Evolutionary conservation across 116 monocot species (phyloP).

Genomic region (Posidonia oceanica): DNA sequence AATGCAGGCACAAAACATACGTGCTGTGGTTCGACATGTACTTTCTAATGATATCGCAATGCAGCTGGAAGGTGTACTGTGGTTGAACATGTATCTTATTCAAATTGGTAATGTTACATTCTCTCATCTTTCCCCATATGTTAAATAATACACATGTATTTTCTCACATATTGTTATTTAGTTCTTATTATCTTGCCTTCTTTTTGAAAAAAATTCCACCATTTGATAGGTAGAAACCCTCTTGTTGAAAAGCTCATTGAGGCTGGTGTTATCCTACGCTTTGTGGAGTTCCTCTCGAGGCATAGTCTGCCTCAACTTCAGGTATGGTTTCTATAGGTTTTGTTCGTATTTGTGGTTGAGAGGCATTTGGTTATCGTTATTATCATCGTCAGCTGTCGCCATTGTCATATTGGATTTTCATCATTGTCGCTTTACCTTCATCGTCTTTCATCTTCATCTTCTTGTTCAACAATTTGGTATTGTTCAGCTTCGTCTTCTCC

Average conservation of each 20-base stretch:
- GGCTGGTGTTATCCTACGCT: slow-evolving; percentile 35
- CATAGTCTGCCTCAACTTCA: slow-evolving; percentile 42
- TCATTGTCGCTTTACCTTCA: no score
- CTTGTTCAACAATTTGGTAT: no score
- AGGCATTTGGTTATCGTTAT: background rate
- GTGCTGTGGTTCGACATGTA: background rate
- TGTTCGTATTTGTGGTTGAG: background rate
- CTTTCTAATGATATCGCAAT: background rate
- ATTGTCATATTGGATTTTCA: no score
- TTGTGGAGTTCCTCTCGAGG: slow-evolving; percentile 53
- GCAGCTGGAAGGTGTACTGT: background rate
- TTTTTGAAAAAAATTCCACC: no score
- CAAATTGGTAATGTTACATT: background rate
- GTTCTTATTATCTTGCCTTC: background rate
- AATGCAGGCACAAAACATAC: background rate
- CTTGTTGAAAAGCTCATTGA: slow-evolving; percentile 41
- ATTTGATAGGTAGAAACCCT: slow-evolving; percentile 29
- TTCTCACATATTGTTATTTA: background rate
- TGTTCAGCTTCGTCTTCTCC: no score
- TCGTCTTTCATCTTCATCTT: no score
- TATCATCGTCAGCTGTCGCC: background rate
- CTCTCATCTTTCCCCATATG: background rate
- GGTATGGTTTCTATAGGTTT: slow-evolving; percentile 17
- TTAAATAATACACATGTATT: background rate
- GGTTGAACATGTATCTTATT: background rate